Conservation (phyloP, 108 stramenopile genomes). For the Stephanodiscus triporus region DNA sequence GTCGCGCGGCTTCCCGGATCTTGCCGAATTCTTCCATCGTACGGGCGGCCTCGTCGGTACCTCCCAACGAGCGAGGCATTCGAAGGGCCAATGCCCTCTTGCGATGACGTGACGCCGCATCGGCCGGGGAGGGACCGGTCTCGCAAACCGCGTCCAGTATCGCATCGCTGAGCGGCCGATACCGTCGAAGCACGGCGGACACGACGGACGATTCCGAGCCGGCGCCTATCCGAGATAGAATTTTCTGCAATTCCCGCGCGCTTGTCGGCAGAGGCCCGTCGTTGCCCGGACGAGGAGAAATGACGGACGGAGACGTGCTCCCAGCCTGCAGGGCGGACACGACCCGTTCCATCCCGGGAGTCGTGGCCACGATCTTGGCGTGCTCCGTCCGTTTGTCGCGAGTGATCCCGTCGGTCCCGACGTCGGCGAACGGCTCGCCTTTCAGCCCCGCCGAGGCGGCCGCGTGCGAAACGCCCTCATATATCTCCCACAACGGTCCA, state of each 20-base stretch:
- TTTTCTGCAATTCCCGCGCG: slow-evolving; percentile 54
- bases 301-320: slow-evolving; percentile 40
- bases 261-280: slow-evolving; percentile 28
- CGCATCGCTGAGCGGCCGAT: slow-evolving; percentile 78
- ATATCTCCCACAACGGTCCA: slow-evolving; percentile 79
- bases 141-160: slow-evolving; percentile 82
- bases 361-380: slow-evolving; percentile 65
- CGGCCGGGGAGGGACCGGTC: slow-evolving; percentile 67
- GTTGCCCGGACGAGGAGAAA: slow-evolving; percentile 16
- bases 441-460: slow-evolving; percentile 52
- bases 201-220: slow-evolving; percentile 70
- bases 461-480: slow-evolving; percentile 72
- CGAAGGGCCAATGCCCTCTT: slow-evolving; percentile 63
- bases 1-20: slow-evolving; percentile 62
- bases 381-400: slow-evolving; percentile 12
- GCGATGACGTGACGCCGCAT: slow-evolving; percentile 61
- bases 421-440: slow-evolving; percentile 59
- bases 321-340: slow-evolving; percentile 59
- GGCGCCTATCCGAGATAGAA: slow-evolving; percentile 70
- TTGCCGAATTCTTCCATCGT: slow-evolving; percentile 32
- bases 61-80: slow-evolving; percentile 26
- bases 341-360: slow-evolving; percentile 78
- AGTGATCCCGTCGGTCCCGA: slow-evolving; percentile 5
- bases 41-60: not conserved
- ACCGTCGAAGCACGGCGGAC: slow-evolving; percentile 72